Evolutionary conservation across 331 rosid genomes (phyloP).

Genomic region (Rosa hybrid): DNA sequence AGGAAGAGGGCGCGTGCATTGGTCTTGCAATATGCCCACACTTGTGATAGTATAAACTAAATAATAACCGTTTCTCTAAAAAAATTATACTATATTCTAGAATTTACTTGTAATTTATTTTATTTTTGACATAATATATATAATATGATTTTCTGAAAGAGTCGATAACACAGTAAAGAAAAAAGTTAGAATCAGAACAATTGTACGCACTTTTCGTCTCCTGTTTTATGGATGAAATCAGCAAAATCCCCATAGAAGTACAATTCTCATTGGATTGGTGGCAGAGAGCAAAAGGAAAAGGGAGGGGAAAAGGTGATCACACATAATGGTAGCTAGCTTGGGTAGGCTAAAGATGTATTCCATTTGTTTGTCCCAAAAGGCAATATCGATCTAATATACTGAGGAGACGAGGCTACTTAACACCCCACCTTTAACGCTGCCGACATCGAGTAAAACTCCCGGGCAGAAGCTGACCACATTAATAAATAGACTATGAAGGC

Average conservation of each 20-base stretch:
- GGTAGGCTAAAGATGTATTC: slow-evolving; percentile 6
- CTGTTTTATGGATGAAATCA: not conserved
- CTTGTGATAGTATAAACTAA: not conserved
- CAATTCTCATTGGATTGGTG: not conserved
- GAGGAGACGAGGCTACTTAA: not conserved
- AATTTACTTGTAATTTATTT: not conserved
- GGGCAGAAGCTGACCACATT: too few species aligned
- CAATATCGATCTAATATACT: not conserved
- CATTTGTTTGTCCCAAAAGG: slow-evolving; percentile 2
- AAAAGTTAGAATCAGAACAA: not conserved
- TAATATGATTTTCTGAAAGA: not conserved
- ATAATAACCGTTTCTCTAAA: not conserved
- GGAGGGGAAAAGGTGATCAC: not conserved
- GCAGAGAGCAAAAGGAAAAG: slow-evolving; percentile 9
- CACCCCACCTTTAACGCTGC: too few species aligned
- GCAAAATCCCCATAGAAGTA: not conserved
- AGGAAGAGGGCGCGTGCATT: slow-evolving; percentile 24
- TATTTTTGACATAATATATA: too few species aligned
- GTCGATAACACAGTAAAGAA: too few species aligned
- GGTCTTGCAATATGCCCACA: slow-evolving; percentile 14
- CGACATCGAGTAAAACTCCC: too few species aligned
- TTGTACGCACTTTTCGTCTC: not conserved
- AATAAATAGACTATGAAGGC: too few species aligned
- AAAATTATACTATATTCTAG: not conserved
- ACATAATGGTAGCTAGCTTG: not conserved